Conservation (phyloP, 495 filamentous ascomycete species). For the Aspergillus sclerotioniger region DNA sequence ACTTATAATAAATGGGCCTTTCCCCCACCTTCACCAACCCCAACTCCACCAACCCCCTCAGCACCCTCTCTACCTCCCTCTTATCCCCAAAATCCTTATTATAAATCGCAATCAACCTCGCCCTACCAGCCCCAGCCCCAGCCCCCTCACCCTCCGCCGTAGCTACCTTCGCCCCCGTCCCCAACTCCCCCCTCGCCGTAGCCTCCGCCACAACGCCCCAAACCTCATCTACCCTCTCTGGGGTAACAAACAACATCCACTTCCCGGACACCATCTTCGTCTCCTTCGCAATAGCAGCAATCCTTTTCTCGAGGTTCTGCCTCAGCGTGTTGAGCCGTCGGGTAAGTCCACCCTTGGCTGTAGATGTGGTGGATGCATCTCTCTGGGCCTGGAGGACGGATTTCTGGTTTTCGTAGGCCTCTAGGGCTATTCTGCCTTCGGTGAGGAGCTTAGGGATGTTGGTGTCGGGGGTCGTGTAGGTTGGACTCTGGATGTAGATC, state of each 20-base stretch:
- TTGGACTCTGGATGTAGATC: constrained; percentile 64
- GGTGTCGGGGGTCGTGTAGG: constrained; percentile 18
- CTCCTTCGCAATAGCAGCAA: constrained; percentile 56
- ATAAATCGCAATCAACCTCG: constrained; percentile 70
- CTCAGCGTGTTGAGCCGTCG: constrained; percentile 53
- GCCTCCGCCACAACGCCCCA: constrained; percentile 66
- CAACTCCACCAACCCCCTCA: constrained; percentile 56
- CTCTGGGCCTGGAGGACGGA: constrained; percentile 36
- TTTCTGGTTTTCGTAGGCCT: constrained; percentile 38
- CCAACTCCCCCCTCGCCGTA: constrained; percentile 62
- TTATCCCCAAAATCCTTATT: constrained; percentile 69
- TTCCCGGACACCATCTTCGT: constrained; percentile 63
- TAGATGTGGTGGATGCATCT: constrained; percentile 27
- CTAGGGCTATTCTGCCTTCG: constrained; percentile 42
- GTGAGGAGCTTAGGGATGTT: constrained; percentile 43
- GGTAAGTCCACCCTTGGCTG: constrained; percentile 39
- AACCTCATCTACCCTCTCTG: constrained; percentile 53
- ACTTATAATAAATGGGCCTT: constrained; percentile 72
- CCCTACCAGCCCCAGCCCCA: constrained; percentile 24
- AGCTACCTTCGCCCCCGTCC: constrained; percentile 68
- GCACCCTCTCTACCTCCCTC: constrained; percentile 65
- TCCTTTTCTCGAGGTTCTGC: constrained; percentile 46
- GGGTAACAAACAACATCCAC: constrained; percentile 78
- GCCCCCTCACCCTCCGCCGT: constrained; percentile 49
- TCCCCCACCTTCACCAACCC: constrained; percentile 51